These are phyloP conservation scores for Trichaptum fuscoviolaceum DNA, from an alignment of 768 basidiomycete genomes.

Conservation along the genomic window DNA sequence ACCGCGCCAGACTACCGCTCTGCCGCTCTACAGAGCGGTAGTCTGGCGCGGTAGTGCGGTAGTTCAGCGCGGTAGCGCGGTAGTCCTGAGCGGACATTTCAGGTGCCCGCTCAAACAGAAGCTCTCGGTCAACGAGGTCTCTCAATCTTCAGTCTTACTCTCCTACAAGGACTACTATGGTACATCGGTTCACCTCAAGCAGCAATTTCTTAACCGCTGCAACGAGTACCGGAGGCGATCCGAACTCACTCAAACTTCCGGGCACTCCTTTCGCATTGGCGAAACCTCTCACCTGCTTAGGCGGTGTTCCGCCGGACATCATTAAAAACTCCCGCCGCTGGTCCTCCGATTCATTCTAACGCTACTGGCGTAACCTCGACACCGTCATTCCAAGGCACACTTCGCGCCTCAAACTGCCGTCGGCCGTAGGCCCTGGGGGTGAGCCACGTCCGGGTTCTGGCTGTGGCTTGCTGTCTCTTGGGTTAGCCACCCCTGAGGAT, in stretches of 20 bases:
- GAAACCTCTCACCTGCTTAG: neutral
- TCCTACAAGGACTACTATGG: neutral
- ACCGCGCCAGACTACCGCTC: too few species aligned
- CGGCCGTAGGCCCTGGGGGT: too few species aligned
- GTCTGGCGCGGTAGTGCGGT: too few species aligned
- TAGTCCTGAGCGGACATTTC: too few species aligned
- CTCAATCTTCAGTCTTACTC: conserved; percentile 1
- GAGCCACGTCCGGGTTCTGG: neutral
- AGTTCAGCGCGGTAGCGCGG: too few species aligned
- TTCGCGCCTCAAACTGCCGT: neutral
- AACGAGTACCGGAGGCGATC: neutral
- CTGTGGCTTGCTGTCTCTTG: neutral
- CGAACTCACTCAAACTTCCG: neutral
- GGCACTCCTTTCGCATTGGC: conserved; percentile 1
- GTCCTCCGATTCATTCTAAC: neutral
- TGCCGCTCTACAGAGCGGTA: too few species aligned
- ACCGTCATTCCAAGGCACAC: neutral
- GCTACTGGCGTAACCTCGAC: neutral
- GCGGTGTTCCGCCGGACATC: neutral
- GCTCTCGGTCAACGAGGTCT: conserved; percentile 11
- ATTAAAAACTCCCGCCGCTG: neutral
- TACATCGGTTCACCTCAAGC: neutral
- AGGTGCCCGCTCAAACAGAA: conserved; percentile 16
- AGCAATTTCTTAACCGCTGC: neutral
- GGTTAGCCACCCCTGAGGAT: neutral